phyloP scores from a whole-genome alignment of 192 early-diverging fungal genomes.

The Linderina pennispora region DNA sequence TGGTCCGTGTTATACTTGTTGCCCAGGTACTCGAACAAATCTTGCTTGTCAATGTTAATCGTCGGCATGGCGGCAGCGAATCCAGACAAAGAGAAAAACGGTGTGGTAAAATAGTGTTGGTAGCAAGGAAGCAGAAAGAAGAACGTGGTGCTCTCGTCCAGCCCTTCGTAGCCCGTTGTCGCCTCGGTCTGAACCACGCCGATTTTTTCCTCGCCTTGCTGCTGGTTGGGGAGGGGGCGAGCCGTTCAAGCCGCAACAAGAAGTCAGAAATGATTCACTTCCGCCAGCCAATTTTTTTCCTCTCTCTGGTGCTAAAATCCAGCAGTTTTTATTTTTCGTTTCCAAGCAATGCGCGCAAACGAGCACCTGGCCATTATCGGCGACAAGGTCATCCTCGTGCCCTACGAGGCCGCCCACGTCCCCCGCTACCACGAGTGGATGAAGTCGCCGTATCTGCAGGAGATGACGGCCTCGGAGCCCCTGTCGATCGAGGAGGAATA shows the following conservation, averaged over 20 bases:
- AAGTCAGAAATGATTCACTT: no score
- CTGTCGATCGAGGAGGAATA: slow-evolving; percentile 90
- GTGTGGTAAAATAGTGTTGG: no score
- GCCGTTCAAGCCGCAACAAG: no score
- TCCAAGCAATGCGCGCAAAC: slow-evolving; percentile 41
- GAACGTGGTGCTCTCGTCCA: no score
- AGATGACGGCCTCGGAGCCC: slow-evolving; percentile 95
- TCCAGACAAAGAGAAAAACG: background rate
- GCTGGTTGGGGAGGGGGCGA: no score
- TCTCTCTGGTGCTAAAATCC: no score
- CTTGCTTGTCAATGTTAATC: slow-evolving; percentile 87
- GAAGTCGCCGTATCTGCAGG: slow-evolving; percentile 82
- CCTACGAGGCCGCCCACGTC: slow-evolving; percentile 84
- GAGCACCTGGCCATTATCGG: slow-evolving; percentile 46
- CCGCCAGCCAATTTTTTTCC: no score
- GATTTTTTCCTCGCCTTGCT: no score
- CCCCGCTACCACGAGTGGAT: slow-evolving; percentile 93
- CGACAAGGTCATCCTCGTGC: slow-evolving; percentile 63
- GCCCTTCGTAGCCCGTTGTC: no score
- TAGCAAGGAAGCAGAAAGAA: slow-evolving; percentile 1
- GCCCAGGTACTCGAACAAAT: slow-evolving; percentile 77
- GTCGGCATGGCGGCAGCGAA: slow-evolving; percentile 76
- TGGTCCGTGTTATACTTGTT: slow-evolving; percentile 67
- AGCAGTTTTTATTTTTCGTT: no score
- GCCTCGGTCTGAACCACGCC: no score